Percentiles rank a stretch among this genome's conserved stretches.
These are phyloP conservation scores for Pilaira anomala DNA, from an alignment of 192 early-diverging fungal species.

Conservation along the genomic window DNA sequence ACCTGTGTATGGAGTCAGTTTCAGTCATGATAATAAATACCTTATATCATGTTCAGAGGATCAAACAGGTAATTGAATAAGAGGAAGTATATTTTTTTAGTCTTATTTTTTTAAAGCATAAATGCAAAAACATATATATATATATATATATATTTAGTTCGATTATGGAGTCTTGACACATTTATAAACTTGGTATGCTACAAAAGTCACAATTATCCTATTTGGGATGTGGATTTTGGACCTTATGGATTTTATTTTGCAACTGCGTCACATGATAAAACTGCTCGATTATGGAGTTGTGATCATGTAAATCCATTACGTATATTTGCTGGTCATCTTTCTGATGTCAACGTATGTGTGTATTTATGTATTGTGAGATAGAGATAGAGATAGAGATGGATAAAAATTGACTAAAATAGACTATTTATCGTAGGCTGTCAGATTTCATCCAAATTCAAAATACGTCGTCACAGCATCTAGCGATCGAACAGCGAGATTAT, in stretches of 20 bases:
- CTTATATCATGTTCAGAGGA: conserved; percentile 90
- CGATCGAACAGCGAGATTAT: conserved; percentile 85
- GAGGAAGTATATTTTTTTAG: no score
- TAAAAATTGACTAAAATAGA: neutral
- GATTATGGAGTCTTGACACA: conserved; percentile 94
- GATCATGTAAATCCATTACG: conserved; percentile 95
- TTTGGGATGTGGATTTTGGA: conserved; percentile 95
- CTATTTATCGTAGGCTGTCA: conserved; percentile 57
- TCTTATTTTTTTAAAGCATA: no score
- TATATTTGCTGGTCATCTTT: conserved; percentile 96
- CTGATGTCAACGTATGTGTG: conserved; percentile 97
- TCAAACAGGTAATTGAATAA: conserved; percentile 48
- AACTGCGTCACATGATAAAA: conserved; percentile 92
- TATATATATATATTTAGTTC: conserved; percentile 39
- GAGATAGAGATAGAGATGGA: conserved; percentile 10
- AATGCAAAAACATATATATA: no score
- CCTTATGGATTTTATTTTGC: conserved; percentile 96
- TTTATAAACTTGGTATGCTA: conserved; percentile 88
- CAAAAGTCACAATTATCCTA: conserved; percentile 93
- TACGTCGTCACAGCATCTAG: conserved; percentile 91
- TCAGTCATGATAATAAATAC: conserved; percentile 84
- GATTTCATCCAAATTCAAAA: conserved; percentile 95
- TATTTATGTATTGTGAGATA: no score
- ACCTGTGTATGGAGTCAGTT: conserved; percentile 82
- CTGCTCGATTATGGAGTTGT: conserved; percentile 92